A percentile compares a stretch with the other conserved stretches of the same genome.
Conservation (phyloP, 345 rosid species). For the Aurinia saxatilis region DNA sequence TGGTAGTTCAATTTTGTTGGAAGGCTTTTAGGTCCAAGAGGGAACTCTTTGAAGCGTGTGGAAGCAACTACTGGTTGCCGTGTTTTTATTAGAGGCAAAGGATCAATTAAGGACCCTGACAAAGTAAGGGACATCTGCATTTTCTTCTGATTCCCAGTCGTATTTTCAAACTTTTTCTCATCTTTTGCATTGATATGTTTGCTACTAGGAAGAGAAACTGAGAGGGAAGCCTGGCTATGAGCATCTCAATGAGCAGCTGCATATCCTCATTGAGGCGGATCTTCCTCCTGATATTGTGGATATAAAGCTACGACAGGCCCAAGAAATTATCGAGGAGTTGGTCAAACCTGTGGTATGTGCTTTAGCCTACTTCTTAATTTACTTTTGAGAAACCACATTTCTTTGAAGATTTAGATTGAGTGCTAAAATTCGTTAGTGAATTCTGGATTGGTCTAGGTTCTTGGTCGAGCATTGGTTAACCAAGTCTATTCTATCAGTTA, state of each 20-base stretch:
- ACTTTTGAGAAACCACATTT: background rate
- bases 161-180: background rate
- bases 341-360: constrained; percentile 83
- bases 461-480: background rate
- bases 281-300: constrained; percentile 61
- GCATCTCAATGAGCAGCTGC: constrained; percentile 68
- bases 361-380: constrained; percentile 4
- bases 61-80: constrained; percentile 99
- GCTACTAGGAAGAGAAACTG: constrained; percentile 59
- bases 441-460: background rate
- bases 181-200: constrained; percentile 8
- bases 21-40: constrained; percentile 95
- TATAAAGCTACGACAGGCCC: constrained; percentile 57
- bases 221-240: constrained; percentile 72
- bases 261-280: constrained; percentile 71
- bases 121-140: constrained; percentile 41
- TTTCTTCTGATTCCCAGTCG: background rate
- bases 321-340: constrained; percentile 78
- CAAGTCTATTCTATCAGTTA: background rate
- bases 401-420: background rate
- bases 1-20: constrained; percentile 96
- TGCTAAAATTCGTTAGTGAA: background rate
- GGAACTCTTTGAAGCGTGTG: constrained; percentile 95
- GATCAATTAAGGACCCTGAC: constrained; percentile 97
- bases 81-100: constrained; percentile 94